A percentile compares a stretch with the other conserved stretches of the same genome.
Evolutionary conservation across 2,329 filamentous ascomycete genomes (phyloP).

Genomic region (Coniochaeta sp.): DNA sequence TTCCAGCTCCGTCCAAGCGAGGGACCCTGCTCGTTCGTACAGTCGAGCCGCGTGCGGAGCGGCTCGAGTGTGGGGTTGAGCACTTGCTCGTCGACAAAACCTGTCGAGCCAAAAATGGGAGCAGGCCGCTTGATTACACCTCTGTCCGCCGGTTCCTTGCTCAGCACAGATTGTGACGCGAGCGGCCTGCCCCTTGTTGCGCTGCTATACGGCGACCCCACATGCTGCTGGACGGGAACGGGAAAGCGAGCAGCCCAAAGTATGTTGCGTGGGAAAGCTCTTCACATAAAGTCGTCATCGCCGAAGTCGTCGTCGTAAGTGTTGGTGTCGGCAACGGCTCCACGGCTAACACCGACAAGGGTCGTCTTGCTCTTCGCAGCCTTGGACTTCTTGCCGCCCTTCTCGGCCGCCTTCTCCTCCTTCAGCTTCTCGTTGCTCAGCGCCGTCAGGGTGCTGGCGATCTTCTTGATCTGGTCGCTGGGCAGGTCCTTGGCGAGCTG

Average conservation of each 20-base stretch:
- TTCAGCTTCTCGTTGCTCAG: slow-evolving; percentile 97
- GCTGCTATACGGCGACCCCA: background rate
- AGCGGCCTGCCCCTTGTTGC: background rate
- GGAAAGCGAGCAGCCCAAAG: background rate
- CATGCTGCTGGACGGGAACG: no score
- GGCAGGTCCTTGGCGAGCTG: slow-evolving; percentile 79
- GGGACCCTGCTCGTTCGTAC: background rate
- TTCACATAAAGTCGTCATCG: slow-evolving; percentile 55
- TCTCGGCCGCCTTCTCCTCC: slow-evolving; percentile 92
- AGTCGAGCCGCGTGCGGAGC: background rate
- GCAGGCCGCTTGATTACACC: background rate
- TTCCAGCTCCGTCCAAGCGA: background rate
- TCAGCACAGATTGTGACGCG: background rate
- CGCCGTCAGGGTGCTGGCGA: slow-evolving; percentile 79
- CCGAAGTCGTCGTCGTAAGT: slow-evolving; percentile 75
- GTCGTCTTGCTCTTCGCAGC: slow-evolving; percentile 91
- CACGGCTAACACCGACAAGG: slow-evolving; percentile 58
- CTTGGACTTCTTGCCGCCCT: slow-evolving; percentile 94
- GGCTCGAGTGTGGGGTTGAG: background rate
- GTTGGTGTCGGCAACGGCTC: slow-evolving; percentile 60
- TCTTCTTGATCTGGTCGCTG: slow-evolving; percentile 95
- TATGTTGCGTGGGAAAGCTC: slow-evolving; percentile 1
- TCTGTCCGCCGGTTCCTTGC: background rate
- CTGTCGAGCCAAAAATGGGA: background rate
- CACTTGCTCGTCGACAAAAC: background rate